A percentile compares a stretch with the other conserved stretches of the same genome.
phyloP scores from a whole-genome alignment of 768 basidiomycete species.

The Naematelia aurantialba region DNA sequence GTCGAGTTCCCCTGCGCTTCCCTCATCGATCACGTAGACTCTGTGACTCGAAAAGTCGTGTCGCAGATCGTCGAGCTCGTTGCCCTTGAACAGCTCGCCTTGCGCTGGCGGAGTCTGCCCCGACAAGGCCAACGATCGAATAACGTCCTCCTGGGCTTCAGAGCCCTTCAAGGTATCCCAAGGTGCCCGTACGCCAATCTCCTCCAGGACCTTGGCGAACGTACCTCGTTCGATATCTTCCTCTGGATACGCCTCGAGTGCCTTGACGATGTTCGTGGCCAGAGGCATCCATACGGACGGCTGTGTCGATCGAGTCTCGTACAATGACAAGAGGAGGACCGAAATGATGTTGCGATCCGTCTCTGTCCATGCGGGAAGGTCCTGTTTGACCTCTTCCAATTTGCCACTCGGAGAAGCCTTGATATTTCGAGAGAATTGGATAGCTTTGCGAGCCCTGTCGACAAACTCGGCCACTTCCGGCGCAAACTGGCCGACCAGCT shows the following conservation, averaged over 20 bases:
- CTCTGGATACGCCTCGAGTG: slow-evolving; percentile 51
- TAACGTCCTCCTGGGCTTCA: not conserved
- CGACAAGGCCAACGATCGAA: not conserved
- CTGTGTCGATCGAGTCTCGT: slow-evolving; percentile 54
- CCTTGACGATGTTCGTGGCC: slow-evolving; percentile 60
- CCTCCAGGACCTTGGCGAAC: slow-evolving; percentile 56
- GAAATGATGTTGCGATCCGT: slow-evolving; percentile 32
- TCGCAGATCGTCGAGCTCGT: slow-evolving; percentile 33
- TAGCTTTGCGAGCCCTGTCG: slow-evolving; percentile 28
- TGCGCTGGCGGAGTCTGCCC: not conserved
- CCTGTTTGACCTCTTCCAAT: slow-evolving; percentile 2
- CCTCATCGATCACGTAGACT: slow-evolving; percentile 84
- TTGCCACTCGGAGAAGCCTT: not conserved
- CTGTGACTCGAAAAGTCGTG: slow-evolving; percentile 45
- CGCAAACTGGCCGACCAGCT: slow-evolving; percentile 7
- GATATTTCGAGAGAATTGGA: slow-evolving; percentile 15
- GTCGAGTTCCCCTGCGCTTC: slow-evolving; percentile 76
- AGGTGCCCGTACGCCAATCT: slow-evolving; percentile 65
- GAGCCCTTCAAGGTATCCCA: slow-evolving; percentile 46
- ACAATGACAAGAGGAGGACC: slow-evolving; percentile 39
- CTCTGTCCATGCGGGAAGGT: slow-evolving; percentile 13
- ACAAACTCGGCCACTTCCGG: slow-evolving; percentile 27
- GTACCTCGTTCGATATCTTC: slow-evolving; percentile 47
- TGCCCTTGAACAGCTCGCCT: slow-evolving; percentile 24
- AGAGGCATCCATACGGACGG: slow-evolving; percentile 61